phyloP scores from a whole-genome alignment of 1,284 basidiomycete species.

The Ceratobasidium sp. region DNA sequence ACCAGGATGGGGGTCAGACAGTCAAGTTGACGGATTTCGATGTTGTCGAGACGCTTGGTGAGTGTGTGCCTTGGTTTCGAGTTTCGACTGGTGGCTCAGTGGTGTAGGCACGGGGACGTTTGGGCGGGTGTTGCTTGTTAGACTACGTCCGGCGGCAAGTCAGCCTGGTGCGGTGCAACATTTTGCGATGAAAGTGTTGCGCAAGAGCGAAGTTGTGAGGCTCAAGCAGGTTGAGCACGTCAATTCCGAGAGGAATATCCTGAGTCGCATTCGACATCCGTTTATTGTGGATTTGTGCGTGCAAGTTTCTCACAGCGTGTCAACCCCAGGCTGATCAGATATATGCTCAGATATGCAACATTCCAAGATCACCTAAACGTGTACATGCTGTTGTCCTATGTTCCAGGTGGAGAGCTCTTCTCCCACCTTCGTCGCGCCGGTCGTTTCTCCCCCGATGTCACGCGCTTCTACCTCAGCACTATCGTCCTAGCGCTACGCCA shows the following conservation, averaged over 20 bases:
- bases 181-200: constrained; percentile 92
- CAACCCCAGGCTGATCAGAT: not conserved
- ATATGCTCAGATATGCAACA: constrained; percentile 71
- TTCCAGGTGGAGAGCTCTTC: constrained; percentile 97
- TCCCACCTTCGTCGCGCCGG: constrained; percentile 90
- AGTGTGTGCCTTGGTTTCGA: constrained; percentile 47
- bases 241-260: constrained; percentile 94
- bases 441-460: constrained; percentile 96
- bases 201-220: constrained; percentile 91
- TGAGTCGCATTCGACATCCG: constrained; percentile 82
- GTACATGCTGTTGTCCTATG: constrained; percentile 99
- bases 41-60: constrained; percentile 77
- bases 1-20: constrained; percentile 42
- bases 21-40: constrained; percentile 78
- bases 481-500: constrained; percentile 96
- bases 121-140: constrained; percentile 86
- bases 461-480: constrained; percentile 97
- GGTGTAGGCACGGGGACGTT: constrained; percentile 87
- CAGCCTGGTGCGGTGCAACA: constrained; percentile 58
- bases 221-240: constrained; percentile 98
- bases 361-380: constrained; percentile 95
- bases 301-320: constrained; percentile 60
- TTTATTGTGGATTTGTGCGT: constrained; percentile 74
- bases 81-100: constrained; percentile 6
- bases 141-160: constrained; percentile 61